phyloP scores from a whole-genome alignment of 257 asterid species.

The Solanum gracilifrons region DNA sequence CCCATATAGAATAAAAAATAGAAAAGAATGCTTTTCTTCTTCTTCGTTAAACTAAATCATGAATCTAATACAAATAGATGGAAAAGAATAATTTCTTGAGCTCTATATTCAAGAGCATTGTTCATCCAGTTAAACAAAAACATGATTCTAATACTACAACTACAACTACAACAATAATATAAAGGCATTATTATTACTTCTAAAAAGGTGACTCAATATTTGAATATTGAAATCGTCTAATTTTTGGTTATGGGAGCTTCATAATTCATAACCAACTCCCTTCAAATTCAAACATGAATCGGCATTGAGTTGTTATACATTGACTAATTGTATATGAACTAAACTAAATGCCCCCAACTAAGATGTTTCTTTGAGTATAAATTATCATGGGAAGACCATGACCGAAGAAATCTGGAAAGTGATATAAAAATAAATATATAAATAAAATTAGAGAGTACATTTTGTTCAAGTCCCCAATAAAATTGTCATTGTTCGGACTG shows the following conservation, averaged over 20 bases:
- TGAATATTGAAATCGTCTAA: no score
- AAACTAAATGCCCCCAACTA: background rate
- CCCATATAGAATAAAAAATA: no score
- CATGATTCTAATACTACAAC: no score
- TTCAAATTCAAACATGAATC: background rate
- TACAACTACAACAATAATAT: no score
- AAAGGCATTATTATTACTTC: no score
- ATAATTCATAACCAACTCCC: background rate
- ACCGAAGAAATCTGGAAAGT: background rate
- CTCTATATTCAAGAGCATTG: no score
- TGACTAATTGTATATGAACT: background rate
- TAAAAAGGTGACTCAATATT: no score
- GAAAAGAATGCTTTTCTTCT: no score
- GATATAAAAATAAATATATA: background rate
- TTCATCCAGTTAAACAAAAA: no score
- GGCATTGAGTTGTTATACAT: background rate
- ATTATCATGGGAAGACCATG: background rate
- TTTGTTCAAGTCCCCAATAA: background rate
- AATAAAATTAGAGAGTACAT: background rate
- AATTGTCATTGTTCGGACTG: constrained; percentile 44
- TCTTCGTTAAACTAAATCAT: background rate
- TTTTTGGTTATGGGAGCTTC: no score
- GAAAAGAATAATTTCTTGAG: background rate
- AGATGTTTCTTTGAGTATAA: background rate
- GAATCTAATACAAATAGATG: background rate